Evolutionary conservation across 139 green algal genomes (phyloP), one percentile per base, ranked within the genome.

Genomic region (Chlamydomonas sphaeroides): DNA sequence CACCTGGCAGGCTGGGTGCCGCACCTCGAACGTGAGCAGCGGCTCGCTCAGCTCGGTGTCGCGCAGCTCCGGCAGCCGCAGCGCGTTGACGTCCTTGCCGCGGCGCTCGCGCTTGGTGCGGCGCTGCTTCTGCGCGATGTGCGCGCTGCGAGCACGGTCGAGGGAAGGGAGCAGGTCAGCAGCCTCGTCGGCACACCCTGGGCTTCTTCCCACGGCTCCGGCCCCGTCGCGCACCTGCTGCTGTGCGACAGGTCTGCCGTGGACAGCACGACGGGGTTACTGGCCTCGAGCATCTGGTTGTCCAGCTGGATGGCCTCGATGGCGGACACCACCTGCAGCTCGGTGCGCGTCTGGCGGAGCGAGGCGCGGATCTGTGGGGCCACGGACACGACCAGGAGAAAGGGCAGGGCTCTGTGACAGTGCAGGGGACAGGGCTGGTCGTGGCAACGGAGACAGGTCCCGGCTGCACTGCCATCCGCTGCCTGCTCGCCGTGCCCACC

Each of bases 251-350:
- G n/a, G 26, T 80, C 83, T 17, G 90, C 85, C 18, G 91, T 91
- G 14, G 92, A 90, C 71, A 98, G 88, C 71, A 98, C 94, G 53
- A 98, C 94, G 0, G 94, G 94, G 71, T 95, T 88, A 18, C 81
- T 88, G 26, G 94, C 93, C 65, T 95, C 91, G 65, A 98, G 88
- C 86, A 95, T 90, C 88, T 98, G 94, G 88, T 98, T 96, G 91
- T 98, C 94, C 67, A 98, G 87, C 90, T 98, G 94, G 28, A 97
- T 33, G 26, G 88, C 87, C 39, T 89, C 80, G 25, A 98, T 77
- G 2, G 41, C 65, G 0, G 85, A 48, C 14, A 53, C 61, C 15
- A 91, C 36, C 87, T 90, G 86, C 68, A 89, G 68, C 0, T 89
- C 85, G 14, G 61, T 36, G 2, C 59, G 53, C 33, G 80, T 87